Conservation (phyloP, 495 filamentous ascomycete species). For the Evansstolkia leycettana region DNA sequence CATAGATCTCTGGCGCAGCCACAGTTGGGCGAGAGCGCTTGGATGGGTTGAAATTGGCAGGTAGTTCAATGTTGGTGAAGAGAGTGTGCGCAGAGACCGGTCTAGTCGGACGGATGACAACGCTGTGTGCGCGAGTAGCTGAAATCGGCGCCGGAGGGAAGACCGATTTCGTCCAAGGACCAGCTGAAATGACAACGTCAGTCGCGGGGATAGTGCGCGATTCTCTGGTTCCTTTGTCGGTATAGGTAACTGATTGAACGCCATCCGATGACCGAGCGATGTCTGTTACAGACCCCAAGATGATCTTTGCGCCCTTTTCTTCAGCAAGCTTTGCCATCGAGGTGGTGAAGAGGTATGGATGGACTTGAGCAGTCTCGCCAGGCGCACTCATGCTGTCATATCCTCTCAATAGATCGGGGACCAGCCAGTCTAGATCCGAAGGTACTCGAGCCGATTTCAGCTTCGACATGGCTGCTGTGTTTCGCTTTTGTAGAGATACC, state of each 20-base stretch:
- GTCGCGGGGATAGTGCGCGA: slow-evolving; percentile 57
- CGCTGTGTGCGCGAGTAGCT: slow-evolving; percentile 77
- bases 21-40: slow-evolving; percentile 43
- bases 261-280: slow-evolving; percentile 42
- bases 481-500: slow-evolving; percentile 62
- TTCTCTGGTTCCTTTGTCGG: slow-evolving; percentile 47
- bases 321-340: slow-evolving; percentile 71
- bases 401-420: slow-evolving; percentile 45
- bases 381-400: slow-evolving; percentile 81
- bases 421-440: slow-evolving; percentile 77
- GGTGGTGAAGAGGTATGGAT: slow-evolving; percentile 86
- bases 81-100: slow-evolving; percentile 79
- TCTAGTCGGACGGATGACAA: slow-evolving; percentile 62
- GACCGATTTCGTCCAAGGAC: slow-evolving; percentile 75
- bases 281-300: slow-evolving; percentile 49
- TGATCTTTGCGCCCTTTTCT: slow-evolving; percentile 61
- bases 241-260: slow-evolving; percentile 64
- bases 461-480: slow-evolving; percentile 43
- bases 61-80: slow-evolving; percentile 80
- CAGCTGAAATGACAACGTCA: slow-evolving; percentile 72
- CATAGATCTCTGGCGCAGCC: slow-evolving; percentile 86
- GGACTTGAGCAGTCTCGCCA: slow-evolving; percentile 79
- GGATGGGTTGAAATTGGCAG: slow-evolving; percentile 39
- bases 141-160: slow-evolving; percentile 68
- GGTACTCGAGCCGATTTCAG: slow-evolving; percentile 55